These are phyloP conservation scores for Phellinidium pouzarii DNA, from an alignment of 1,284 basidiomycete species.

Conservation along the genomic window DNA sequence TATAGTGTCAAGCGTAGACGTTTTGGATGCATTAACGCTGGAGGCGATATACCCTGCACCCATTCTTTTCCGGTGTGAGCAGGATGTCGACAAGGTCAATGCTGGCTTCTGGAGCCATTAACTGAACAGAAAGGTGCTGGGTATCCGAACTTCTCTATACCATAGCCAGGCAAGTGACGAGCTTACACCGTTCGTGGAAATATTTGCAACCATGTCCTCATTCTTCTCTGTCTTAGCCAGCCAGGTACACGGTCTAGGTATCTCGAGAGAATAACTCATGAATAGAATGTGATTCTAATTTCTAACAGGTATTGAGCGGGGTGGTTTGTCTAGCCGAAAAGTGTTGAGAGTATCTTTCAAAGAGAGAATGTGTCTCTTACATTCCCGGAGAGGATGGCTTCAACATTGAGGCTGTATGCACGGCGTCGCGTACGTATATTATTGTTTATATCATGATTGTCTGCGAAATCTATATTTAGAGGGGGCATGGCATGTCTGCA, in stretches of 20 bases:
- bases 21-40: conserved; percentile 44
- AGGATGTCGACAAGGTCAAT: conserved; percentile 19
- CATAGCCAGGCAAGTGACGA: conserved; percentile 38
- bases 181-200: conserved; percentile 40
- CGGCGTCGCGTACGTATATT: conserved; percentile 29
- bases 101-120: conserved; percentile 7
- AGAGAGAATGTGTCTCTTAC: conserved; percentile 22
- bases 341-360: conserved; percentile 38
- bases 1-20: conserved; percentile 37
- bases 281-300: background rate
- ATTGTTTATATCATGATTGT: conserved; percentile 14
- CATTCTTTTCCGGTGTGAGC: conserved; percentile 23
- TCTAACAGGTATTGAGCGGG: conserved; percentile 29
- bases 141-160: conserved; percentile 37
- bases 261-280: background rate
- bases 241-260: conserved; percentile 30
- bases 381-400: conserved; percentile 26
- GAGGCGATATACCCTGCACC: conserved; percentile 34
- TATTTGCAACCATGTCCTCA: conserved; percentile 45
- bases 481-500: conserved; percentile 34
- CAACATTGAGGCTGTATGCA: conserved; percentile 28
- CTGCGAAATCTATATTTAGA: conserved; percentile 17
- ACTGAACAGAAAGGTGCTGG: conserved; percentile 48
- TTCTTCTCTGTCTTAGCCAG: conserved; percentile 43
- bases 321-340: conserved; percentile 34